Evolutionary conservation across 345 rosid species (phyloP).

Genomic region (Gossypium australe): DNA sequence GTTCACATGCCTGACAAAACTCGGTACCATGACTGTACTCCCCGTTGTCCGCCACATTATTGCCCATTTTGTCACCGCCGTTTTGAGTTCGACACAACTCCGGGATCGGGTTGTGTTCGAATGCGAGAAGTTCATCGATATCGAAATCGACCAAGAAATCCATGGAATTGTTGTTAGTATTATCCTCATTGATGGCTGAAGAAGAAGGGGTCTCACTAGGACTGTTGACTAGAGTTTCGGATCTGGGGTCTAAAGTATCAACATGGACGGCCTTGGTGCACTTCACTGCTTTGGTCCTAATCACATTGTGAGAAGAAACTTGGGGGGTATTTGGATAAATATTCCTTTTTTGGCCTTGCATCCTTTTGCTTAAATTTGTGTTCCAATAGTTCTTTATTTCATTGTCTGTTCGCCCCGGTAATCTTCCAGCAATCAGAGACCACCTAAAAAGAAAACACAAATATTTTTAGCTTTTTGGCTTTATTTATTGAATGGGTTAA

Average conservation of each 20-base stretch:
- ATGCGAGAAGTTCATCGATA: background rate
- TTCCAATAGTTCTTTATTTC: conserved; percentile 46
- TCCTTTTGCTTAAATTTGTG: conserved; percentile 14
- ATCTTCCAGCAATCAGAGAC: conserved; percentile 39
- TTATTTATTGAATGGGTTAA: too few species aligned
- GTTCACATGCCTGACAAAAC: background rate
- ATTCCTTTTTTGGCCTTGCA: background rate
- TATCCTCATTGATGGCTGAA: background rate
- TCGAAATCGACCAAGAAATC: conserved; percentile 1
- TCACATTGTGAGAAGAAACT: background rate
- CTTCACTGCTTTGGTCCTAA: conserved; percentile 10
- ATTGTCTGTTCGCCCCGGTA: conserved; percentile 46
- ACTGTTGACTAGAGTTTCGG: background rate
- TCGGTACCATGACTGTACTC: background rate
- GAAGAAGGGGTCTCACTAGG: background rate
- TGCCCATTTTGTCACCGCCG: background rate
- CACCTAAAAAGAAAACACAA: conserved; percentile 13
- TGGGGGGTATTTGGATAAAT: background rate
- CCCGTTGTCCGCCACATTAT: background rate
- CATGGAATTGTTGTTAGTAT: background rate
- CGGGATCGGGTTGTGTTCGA: background rate
- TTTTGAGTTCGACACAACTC: background rate
- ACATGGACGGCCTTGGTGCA: conserved; percentile 4
- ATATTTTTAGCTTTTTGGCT: too few species aligned
- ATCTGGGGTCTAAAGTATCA: background rate